Evolutionary conservation across 306 rosid genomes (phyloP), one percentile per base, ranked within the genome.

Genomic region (Bauhinia variegata): DNA sequence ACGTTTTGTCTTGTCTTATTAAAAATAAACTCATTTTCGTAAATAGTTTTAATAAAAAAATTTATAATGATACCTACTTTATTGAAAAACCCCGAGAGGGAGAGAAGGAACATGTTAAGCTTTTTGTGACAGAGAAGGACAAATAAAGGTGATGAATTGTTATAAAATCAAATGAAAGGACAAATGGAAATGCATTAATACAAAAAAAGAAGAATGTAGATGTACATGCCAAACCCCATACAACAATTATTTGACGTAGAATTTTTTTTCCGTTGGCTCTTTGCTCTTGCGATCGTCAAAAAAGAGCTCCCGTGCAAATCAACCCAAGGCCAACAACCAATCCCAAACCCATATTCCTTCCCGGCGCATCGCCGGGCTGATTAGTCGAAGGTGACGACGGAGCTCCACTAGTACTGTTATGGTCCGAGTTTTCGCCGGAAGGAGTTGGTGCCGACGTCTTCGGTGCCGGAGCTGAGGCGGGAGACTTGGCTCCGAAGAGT

Each of bases 401-500:
- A 9, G 49, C 61, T 6, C 60, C 17, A n/a, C n/a, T n/a, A 4
- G 3, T 3, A 16, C 5, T 5, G 16, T 7, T 36, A 0, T 42
- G 4, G 51, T 6, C 37, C 0, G 65, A 47, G 37, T 13, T 47
- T 1, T 23, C 2, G 0, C 46, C 54, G 0, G 82, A 38, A 0
- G 86, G 81, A 3, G 84, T 44, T 18, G 72, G 79, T 0, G 78
- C 67, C n/a, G n/a, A n/a, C 4, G 63, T 16, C 52, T 72, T 76
- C 0, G 85, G 75, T 3, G 86, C 9, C 2, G 89, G 81, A n/a
- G n/a, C n/a, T n/a, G n/a, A n/a, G n/a, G n/a, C n/a, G n/a, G n/a
- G n/a, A 71, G 91, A 14, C 56, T 81, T 76, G 1, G 59, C 69
- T 1, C 85, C 87, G 5, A 75, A 87, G 28, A 92, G 77, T n/a